Evolutionary conservation across 805 yeast species (phyloP).

Genomic region (Schizosaccharomyces lindneri): DNA sequence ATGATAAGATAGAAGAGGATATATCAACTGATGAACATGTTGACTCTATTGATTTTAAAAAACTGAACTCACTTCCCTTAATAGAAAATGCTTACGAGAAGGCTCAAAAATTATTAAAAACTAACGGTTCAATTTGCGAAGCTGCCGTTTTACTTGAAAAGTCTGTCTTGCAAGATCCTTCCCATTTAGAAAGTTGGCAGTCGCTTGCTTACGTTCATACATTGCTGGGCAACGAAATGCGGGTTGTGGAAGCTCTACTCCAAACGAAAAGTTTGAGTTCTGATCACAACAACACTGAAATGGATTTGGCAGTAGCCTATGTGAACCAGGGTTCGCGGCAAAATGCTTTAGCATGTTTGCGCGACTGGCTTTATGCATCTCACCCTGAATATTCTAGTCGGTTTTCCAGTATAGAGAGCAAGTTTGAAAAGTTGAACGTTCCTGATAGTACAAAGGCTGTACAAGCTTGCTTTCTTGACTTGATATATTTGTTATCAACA

Average conservation of each 20-base stretch:
- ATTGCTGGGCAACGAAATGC: neutral
- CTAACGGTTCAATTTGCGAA: neutral
- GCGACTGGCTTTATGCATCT: neutral
- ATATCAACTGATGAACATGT: neutral
- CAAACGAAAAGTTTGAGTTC: neutral
- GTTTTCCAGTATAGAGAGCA: neutral
- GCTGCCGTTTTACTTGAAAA: neutral
- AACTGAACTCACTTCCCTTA: no score
- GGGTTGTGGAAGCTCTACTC: neutral
- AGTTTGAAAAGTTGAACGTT: neutral
- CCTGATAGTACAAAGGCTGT: neutral
- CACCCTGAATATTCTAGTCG: neutral
- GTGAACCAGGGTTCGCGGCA: neutral
- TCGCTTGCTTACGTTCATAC: neutral
- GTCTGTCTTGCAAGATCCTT: neutral
- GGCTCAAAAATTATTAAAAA: neutral
- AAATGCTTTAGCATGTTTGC: neutral
- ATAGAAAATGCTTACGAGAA: neutral
- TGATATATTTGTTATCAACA: neutral
- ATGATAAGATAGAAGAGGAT: no score
- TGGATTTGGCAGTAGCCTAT: neutral
- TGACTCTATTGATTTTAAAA: neutral
- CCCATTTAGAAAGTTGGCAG: neutral
- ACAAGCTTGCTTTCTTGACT: neutral
- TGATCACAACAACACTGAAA: neutral